Evolutionary conservation across 306 rosid genomes (phyloP).

Genomic region (Calophaca sinica): DNA sequence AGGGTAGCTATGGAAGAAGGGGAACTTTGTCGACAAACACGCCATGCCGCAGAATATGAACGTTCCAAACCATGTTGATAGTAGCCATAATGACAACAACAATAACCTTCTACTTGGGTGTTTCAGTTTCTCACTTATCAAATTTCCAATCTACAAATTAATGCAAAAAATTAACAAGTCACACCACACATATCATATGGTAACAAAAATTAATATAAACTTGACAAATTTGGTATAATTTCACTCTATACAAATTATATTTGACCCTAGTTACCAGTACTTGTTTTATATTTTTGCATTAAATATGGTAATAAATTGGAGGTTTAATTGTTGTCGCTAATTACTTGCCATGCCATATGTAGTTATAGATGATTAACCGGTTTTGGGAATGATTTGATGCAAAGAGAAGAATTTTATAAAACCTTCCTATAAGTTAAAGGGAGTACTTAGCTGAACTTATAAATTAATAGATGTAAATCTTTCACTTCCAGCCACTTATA

Average conservation of each 20-base stretch:
- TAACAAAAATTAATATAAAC: not conserved
- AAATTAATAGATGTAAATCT: no score
- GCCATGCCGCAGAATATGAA: conserved; percentile 59
- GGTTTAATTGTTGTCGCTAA: not conserved
- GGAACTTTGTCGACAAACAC: conserved; percentile 54
- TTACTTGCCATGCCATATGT: not conserved
- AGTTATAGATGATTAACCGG: not conserved
- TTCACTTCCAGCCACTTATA: no score
- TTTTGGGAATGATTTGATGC: not conserved
- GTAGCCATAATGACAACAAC: conserved; percentile 52
- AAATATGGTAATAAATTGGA: not conserved
- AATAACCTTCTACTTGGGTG: conserved; percentile 68
- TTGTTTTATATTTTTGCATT: not conserved
- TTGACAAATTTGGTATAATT: not conserved
- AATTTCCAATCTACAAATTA: conserved; percentile 52
- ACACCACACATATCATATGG: not conserved
- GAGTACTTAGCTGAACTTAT: no score
- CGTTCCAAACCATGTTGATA: conserved; percentile 80
- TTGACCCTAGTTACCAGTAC: not conserved
- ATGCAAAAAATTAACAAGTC: not conserved
- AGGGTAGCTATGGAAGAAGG: conserved; percentile 61
- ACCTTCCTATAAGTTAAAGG: not conserved
- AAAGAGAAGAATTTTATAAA: no score
- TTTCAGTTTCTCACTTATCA: conserved; percentile 57
- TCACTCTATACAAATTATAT: no score